Evolutionary conservation across 192 early-diverging fungal genomes (phyloP).

Genomic region (Coemansia sp.): DNA sequence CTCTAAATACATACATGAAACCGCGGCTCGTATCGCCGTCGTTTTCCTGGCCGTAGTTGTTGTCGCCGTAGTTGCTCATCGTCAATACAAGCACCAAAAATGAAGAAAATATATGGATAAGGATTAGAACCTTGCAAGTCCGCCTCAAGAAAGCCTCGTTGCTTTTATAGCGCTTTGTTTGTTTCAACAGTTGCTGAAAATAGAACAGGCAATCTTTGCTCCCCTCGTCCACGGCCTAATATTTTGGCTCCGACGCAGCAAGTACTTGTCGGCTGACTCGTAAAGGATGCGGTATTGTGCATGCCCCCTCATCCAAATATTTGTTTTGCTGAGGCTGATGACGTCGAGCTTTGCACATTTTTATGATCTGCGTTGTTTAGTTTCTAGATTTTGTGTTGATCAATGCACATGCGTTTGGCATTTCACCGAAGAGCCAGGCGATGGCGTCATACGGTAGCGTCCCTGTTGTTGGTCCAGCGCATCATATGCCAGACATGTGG

Average conservation of each 20-base stretch:
- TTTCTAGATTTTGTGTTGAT: not conserved
- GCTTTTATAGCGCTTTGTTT: not conserved
- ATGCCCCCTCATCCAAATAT: not conserved
- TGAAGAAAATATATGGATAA: not conserved
- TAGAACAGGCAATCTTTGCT: not conserved
- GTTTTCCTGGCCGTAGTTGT: slow-evolving; percentile 14
- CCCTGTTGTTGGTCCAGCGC: not conserved
- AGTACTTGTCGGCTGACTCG: not conserved
- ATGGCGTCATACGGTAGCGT: not conserved
- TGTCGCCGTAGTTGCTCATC: slow-evolving; percentile 19
- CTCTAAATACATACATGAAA: slow-evolving; percentile 19
- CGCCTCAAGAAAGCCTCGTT: not conserved
- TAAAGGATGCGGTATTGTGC: not conserved
- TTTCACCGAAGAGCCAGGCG: no score
- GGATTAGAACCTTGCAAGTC: not conserved
- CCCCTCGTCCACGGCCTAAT: not conserved
- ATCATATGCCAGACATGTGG: no score
- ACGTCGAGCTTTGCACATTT: not conserved
- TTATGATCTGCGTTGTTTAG: not conserved
- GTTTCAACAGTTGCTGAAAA: not conserved
- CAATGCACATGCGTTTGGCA: not conserved
- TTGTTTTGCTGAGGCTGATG: not conserved
- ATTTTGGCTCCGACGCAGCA: not conserved
- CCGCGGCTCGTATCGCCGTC: slow-evolving; percentile 29
- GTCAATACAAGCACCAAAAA: not conserved